phyloP scores from a whole-genome alignment of 305 asterid species.

The Andrographis paniculata region DNA sequence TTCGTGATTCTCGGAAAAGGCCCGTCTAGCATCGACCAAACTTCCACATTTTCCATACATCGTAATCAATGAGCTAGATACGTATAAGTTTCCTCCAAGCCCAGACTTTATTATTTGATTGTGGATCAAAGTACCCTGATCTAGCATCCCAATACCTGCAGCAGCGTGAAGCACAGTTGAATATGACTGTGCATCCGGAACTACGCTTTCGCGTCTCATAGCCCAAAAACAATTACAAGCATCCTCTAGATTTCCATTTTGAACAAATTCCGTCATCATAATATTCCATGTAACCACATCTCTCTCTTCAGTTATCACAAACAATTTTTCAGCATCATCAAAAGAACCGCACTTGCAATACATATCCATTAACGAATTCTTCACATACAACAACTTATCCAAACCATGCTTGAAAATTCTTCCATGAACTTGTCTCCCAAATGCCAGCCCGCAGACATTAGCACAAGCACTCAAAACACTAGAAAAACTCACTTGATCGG shows the following conservation, averaged over 20 bases:
- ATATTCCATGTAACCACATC: slow-evolving; percentile 53
- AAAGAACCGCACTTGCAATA: slow-evolving; percentile 30
- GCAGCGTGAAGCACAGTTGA: slow-evolving; percentile 40
- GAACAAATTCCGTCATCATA: slow-evolving; percentile 39
- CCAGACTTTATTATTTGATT: slow-evolving; percentile 37
- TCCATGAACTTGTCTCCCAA: slow-evolving; percentile 32
- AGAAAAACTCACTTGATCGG: slow-evolving; percentile 45
- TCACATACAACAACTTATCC: slow-evolving; percentile 31
- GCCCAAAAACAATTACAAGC: slow-evolving; percentile 38
- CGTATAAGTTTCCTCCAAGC: slow-evolving; percentile 23
- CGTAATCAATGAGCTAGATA: slow-evolving; percentile 35
- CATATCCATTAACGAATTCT: slow-evolving; percentile 36
- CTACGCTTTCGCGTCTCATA: slow-evolving; percentile 37
- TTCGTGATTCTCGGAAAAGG: slow-evolving; percentile 26
- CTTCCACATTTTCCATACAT: slow-evolving; percentile 59
- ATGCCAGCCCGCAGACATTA: slow-evolving; percentile 10
- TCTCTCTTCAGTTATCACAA: slow-evolving; percentile 24
- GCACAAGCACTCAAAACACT: slow-evolving; percentile 43
- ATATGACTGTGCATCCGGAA: slow-evolving; percentile 35
- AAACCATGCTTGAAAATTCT: slow-evolving; percentile 22
- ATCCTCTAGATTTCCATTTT: slow-evolving; percentile 32
- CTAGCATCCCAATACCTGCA: slow-evolving; percentile 30
- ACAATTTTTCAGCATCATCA: slow-evolving; percentile 35
- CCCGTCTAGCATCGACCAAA: slow-evolving; percentile 32
- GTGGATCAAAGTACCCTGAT: slow-evolving; percentile 38